Conservation (phyloP, 345 rosid genomes). For the Theobroma cacao region DNA sequence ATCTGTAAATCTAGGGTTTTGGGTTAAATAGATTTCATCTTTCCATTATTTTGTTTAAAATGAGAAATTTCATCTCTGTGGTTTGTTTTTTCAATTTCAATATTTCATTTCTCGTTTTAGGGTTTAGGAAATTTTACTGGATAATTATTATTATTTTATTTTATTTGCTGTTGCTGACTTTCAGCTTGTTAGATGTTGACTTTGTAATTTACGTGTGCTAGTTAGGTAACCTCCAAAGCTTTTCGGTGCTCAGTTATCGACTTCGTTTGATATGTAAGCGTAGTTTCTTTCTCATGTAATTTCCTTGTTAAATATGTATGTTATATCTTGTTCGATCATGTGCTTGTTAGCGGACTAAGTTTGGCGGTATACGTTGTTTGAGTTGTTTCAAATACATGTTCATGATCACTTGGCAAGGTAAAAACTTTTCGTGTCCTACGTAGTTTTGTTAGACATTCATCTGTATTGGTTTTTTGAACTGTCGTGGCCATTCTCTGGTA, state of each 20-base stretch:
- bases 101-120: neutral
- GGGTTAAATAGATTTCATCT: neutral
- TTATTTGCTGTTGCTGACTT: neutral
- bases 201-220: neutral
- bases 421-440: neutral
- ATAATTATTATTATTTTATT: too few relatives aligned
- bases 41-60: neutral
- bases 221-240: neutral
- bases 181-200: neutral
- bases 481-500: neutral
- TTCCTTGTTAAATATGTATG: neutral
- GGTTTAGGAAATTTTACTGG: neutral
- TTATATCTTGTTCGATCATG: neutral
- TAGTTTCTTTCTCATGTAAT: neutral
- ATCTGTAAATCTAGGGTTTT: constrained; percentile 3
- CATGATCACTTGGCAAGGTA: neutral
- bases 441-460: neutral
- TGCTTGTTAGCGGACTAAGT: neutral
- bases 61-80: neutral
- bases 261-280: constrained; percentile 2
- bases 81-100: neutral
- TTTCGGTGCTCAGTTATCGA: neutral
- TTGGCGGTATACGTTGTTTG: neutral
- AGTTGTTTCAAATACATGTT: neutral
- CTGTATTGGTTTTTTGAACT: neutral